Base-by-base conservation (phyloP, 2,329 filamentous ascomycete genomes). In the Drechslerella dactyloides region DNA sequence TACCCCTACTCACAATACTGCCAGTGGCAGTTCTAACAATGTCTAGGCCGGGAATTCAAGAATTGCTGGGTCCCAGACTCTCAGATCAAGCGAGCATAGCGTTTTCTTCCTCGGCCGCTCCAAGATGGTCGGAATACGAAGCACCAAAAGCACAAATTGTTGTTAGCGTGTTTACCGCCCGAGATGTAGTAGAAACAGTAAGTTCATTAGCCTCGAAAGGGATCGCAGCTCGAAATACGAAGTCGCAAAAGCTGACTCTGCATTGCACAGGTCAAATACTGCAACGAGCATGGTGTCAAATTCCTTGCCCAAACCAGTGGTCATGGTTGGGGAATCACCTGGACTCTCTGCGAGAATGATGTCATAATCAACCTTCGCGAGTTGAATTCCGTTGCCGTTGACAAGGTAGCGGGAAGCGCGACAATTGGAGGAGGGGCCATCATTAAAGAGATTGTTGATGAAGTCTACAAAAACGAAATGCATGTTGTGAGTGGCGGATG, bases 381-480 rank as follows among this genome's bases (percentile, higher is more conserved):
- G 1, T 52, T 75, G 6, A 58, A 68, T 3, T 42, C 53, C 4
- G 65, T 75, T n/a, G 40, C 40, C 7, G 61, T 75, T 2, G 69
- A 76, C 48, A 52, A 65, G 23, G 5, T 11, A 4, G 50, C 24
- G n/a, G 73, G 73, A 24, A 75, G 66, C 1, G 69, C 54, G 4
- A 75, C 57, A 1, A 37, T 75, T 13, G 75, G 75, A 7, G 74
- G 74, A 21, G 75, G 74, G 2, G 65, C 74, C 1, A 70, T 58
- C 7, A 58, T 74, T 10, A 74, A 62, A n/a, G 60, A 74, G n/a
- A 54, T 76, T 30, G 56, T 72, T 35, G 68, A 65, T 6, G 68
- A 72, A 13, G 51, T 61, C 15, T 72, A 60, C 23, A 61, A 56
- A 27, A 65, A 72, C 17, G 50, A 65, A 58, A 56, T 72, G 51